Evolutionary conservation across 1,284 basidiomycete genomes (phyloP), one percentile per base, ranked within the genome.

Genomic region (Cronartium quercuum): DNA sequence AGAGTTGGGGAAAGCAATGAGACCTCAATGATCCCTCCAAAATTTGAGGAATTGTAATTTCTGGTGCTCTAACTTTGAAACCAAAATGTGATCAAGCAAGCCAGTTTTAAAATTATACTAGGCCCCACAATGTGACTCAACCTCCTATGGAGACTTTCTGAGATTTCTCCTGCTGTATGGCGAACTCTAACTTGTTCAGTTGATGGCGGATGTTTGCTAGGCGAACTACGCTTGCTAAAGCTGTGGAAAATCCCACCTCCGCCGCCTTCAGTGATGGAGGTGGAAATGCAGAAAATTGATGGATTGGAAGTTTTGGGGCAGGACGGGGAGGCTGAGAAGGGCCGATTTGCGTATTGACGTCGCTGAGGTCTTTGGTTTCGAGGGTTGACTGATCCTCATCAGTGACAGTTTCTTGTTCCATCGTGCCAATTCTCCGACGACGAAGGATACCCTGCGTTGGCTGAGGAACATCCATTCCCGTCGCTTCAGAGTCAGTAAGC

Each of bases 221-320:
- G 1, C 24, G 15, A 24, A 73, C 21, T 7, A 73, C 18, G 13
- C 15, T 12, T 12, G 64, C 61, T 4, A 73, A n/a, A 0, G 62
- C 9, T 1, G 13, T 57, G 1, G 62, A 38, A 44, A 73, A 73
- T 5, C n/a, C 47, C 35, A 18, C 4, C 35, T 73, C 44, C 6
- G 70, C 62, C n/a, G 9, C 4, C 2, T 38, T 61, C 6, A 73
- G 63, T 2, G 70, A 41, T 0, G 70, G 70, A 15, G 70, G 70
- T 2, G 70, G 70, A 2, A 73, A 34, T 1, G 70, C 35, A 42
- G 70, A 7, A 29, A 73, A 73, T 44, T 73, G 70, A 41, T 29
- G 44, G 21, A 73, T 73, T 1, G 70, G 70, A 29, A 65, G 1
- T 6, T 21, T 55, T 24, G 47, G 47, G 3, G 10, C 47, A 3